Percentiles rank a stretch among this genome's conserved stretches.
Evolutionary conservation across 495 filamentous ascomycete genomes (phyloP).

Genomic region (Astrothelium subdiscretum): DNA sequence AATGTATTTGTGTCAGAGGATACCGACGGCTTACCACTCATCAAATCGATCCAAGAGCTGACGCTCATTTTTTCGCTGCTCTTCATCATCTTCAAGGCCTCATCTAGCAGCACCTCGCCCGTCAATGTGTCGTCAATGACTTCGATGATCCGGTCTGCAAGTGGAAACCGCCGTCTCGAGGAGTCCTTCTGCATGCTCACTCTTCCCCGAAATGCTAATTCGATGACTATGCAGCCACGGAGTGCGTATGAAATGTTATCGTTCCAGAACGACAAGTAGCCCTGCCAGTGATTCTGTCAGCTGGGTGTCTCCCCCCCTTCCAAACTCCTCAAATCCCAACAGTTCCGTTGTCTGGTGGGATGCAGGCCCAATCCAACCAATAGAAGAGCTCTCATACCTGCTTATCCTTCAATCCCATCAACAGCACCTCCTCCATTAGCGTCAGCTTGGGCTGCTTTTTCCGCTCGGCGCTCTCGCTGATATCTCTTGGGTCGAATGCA

Average conservation of each 20-base stretch:
- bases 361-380: neutral
- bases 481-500: constrained; percentile 92
- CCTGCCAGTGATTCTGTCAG: constrained; percentile 39
- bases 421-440: constrained; percentile 92
- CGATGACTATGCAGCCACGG: constrained; percentile 94
- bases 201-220: constrained; percentile 88
- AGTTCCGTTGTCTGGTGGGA: no score
- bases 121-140: constrained; percentile 95
- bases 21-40: constrained; percentile 68
- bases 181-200: constrained; percentile 98
- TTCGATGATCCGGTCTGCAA: constrained; percentile 87
- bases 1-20: neutral
- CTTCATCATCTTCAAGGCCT: constrained; percentile 99
- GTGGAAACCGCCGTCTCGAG: constrained; percentile 78
- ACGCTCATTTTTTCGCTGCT: constrained; percentile 99
- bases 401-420: constrained; percentile 95
- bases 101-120: constrained; percentile 93
- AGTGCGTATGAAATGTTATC: constrained; percentile 98
- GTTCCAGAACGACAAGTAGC: constrained; percentile 98
- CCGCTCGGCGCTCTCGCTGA: constrained; percentile 91
- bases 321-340: no score
- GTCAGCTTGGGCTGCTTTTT: constrained; percentile 97
- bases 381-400: constrained; percentile 49
- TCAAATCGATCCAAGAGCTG: constrained; percentile 92
- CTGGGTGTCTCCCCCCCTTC: neutral